Percentiles rank a stretch among this genome's conserved stretches.
Evolutionary conservation across 352 stramenopile species (phyloP).

Genomic region (Phytophthora nicotianae): DNA sequence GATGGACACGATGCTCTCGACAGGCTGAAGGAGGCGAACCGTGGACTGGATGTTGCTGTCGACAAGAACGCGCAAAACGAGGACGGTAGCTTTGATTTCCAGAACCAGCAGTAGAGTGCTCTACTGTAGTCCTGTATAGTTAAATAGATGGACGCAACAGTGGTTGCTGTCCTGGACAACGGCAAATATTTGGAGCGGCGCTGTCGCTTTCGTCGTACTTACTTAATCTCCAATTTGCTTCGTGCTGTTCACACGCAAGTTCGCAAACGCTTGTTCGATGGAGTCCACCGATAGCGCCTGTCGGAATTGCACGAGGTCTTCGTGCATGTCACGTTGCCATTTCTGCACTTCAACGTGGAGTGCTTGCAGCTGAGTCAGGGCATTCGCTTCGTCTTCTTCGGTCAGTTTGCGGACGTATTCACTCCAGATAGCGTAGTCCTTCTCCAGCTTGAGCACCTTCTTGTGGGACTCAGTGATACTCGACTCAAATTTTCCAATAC

Average conservation of each 20-base stretch:
- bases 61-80: constrained; percentile 84
- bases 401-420: constrained; percentile 74
- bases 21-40: constrained; percentile 59
- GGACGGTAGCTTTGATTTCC: constrained; percentile 55
- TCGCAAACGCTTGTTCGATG: constrained; percentile 50
- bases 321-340: constrained; percentile 79
- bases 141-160: constrained; percentile 35
- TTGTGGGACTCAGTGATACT: constrained; percentile 72
- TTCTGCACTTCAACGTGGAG: constrained; percentile 74
- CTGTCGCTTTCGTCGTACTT: constrained; percentile 4
- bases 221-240: constrained; percentile 21
- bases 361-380: constrained; percentile 60
- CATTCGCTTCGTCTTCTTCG: constrained; percentile 71
- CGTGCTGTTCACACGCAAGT: constrained; percentile 44
- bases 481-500: constrained; percentile 62
- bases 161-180: constrained; percentile 24
- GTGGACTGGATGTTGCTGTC: constrained; percentile 67
- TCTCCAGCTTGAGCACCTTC: constrained; percentile 67
- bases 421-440: constrained; percentile 75
- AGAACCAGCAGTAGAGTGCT: constrained; percentile 30
- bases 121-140: constrained; percentile 27
- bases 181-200: constrained; percentile 5
- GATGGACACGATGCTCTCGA: constrained; percentile 69
- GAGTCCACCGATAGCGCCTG: constrained; percentile 58
- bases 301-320: constrained; percentile 67